These are phyloP conservation scores for Camellia granthamiana DNA, from an alignment of 148 eudicot species.

Conservation along the genomic window DNA sequence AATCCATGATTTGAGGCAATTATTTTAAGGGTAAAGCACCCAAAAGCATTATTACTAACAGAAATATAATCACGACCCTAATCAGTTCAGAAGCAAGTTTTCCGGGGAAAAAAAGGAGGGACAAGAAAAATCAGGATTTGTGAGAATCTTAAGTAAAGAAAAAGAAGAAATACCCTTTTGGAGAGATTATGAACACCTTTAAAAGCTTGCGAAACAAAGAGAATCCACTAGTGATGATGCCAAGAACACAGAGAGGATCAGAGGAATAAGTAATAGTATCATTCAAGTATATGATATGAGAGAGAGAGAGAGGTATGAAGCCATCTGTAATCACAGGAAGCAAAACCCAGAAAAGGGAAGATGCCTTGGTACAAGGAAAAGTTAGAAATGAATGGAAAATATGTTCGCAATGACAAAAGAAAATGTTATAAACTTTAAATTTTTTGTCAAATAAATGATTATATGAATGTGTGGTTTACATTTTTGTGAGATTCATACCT, in stretches of 20 bases:
- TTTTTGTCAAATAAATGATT: no score
- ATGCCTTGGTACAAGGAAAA: no score
- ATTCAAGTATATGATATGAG: background rate
- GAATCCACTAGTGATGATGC: background rate
- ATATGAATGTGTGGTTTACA: no score
- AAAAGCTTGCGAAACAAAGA: slow-evolving; percentile 6
- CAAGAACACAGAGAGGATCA: background rate
- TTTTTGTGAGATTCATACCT: no score
- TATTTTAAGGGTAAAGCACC: background rate
- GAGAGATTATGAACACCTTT: background rate
- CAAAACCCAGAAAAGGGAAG: no score
- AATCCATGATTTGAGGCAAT: background rate
- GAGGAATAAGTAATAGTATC: background rate
- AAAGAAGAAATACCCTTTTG: slow-evolving; percentile 3
- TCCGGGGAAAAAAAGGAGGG: background rate
- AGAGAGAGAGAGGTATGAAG: background rate
- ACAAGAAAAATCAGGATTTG: background rate
- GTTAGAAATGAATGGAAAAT: no score
- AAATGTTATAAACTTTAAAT: no score
- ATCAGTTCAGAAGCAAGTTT: background rate
- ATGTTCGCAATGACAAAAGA: no score
- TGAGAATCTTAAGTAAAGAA: background rate
- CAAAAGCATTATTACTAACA: background rate
- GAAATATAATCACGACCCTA: background rate
- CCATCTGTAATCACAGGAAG: no score